phyloP scores from a whole-genome alignment of 352 stramenopile species.

The Phytophthora fragariaefolia region DNA sequence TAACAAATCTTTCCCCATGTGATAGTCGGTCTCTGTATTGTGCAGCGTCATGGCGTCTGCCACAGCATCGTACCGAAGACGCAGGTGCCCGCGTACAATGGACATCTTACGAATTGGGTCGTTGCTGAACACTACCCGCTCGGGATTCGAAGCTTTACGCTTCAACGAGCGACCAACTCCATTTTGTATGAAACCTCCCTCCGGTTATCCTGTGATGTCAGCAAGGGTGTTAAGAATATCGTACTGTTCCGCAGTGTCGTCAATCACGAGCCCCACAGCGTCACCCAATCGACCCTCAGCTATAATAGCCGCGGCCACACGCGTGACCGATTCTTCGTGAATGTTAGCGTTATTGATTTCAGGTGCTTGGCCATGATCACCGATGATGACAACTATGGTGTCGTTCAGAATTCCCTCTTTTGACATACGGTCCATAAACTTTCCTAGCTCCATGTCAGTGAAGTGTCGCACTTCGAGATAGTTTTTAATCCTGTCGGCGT shows the following conservation, averaged over 20 bases:
- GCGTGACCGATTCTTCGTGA: constrained; percentile 51
- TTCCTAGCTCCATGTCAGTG: constrained; percentile 57
- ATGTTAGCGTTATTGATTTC: constrained; percentile 49
- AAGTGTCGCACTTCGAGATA: constrained; percentile 71
- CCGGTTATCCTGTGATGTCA: constrained; percentile 62
- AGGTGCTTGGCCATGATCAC: constrained; percentile 62
- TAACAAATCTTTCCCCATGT: constrained; percentile 47
- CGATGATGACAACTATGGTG: constrained; percentile 63
- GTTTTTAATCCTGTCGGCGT: constrained; percentile 42
- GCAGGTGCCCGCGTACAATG: constrained; percentile 48
- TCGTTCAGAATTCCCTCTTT: constrained; percentile 56
- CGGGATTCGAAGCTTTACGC: constrained; percentile 29
- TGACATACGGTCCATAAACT: constrained; percentile 62
- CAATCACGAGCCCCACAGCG: constrained; percentile 45
- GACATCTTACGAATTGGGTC: constrained; percentile 63
- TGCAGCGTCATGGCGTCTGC: constrained; percentile 54
- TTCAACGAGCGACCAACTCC: constrained; percentile 68
- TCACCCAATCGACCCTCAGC: constrained; percentile 55
- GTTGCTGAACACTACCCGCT: constrained; percentile 54
- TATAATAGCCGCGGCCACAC: constrained; percentile 53
- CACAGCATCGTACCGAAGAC: constrained; percentile 50
- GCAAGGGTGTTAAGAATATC: constrained; percentile 70
- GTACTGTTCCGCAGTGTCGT: constrained; percentile 56
- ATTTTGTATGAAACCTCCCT: constrained; percentile 56
- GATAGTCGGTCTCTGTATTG: constrained; percentile 49